These are phyloP conservation scores for Macrolepiota fuliginosa DNA, from an alignment of 768 basidiomycete species.

Conservation along the genomic window DNA sequence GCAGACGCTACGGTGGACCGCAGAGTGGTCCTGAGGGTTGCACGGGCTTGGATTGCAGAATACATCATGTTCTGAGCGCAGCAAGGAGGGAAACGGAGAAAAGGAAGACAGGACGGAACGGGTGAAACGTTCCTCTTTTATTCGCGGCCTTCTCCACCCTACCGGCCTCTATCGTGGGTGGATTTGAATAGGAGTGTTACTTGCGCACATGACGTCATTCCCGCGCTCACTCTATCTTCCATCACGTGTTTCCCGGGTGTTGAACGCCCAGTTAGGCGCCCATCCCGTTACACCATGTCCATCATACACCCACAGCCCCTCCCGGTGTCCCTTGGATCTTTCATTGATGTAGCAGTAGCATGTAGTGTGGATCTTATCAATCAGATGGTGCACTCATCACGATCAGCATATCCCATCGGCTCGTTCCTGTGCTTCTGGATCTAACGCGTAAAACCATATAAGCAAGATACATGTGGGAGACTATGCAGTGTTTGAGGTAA, in stretches of 20 bases:
- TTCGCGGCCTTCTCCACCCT: constrained; percentile 8
- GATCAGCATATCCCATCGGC: neutral
- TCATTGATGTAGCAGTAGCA: neutral
- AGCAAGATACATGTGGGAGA: neutral
- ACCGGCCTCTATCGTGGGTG: neutral
- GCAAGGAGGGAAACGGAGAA: neutral
- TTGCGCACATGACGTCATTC: constrained; percentile 12
- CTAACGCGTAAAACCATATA: neutral
- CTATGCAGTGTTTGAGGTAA: neutral
- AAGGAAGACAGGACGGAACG: neutral
- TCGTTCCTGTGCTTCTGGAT: neutral
- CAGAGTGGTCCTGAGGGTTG: neutral
- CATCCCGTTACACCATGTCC: neutral
- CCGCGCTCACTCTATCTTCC: neutral
- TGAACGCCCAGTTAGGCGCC: neutral
- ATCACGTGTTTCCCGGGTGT: neutral
- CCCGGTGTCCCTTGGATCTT: neutral
- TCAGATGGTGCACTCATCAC: neutral
- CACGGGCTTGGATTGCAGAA: neutral
- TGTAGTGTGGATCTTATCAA: neutral
- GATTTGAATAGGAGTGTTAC: neutral
- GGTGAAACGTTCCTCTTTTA: constrained; percentile 10
- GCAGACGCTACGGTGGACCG: neutral
- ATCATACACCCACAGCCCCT: neutral
- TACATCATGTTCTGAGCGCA: neutral